Evolutionary conservation across 441 rosid genomes (phyloP).

Genomic region (Gossypium laxum): DNA sequence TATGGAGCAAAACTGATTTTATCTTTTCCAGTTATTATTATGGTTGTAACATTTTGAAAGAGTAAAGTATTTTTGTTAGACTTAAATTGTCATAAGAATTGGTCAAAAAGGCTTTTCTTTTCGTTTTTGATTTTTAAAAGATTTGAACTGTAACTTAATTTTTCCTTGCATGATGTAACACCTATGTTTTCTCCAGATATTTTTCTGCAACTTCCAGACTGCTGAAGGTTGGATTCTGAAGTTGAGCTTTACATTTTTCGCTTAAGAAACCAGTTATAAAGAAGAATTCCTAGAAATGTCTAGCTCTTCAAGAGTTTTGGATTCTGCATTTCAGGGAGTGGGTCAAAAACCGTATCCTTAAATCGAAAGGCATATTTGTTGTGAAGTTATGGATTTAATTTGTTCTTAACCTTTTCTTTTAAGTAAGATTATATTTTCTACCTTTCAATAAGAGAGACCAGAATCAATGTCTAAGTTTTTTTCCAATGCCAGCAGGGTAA

Average conservation of each 20-base stretch:
- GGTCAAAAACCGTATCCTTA: conserved; percentile 92
- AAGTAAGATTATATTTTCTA: background rate
- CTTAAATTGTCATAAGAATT: conserved; percentile 1
- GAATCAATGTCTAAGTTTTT: background rate
- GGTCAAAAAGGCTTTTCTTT: background rate
- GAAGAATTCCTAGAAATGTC: conserved; percentile 43
- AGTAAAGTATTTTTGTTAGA: background rate
- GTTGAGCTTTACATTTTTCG: conserved; percentile 12
- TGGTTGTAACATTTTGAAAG: background rate
- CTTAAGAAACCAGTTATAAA: conserved; percentile 17
- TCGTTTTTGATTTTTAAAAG: background rate
- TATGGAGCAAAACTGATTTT: background rate
- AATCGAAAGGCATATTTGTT: conserved; percentile 4
- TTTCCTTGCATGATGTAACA: conserved; percentile 5
- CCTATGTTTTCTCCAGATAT: conserved; percentile 1
- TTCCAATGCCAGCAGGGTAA: background rate
- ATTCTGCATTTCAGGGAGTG: conserved; percentile 90
- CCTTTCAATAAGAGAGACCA: background rate
- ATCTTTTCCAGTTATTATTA: background rate
- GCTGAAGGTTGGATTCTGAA: conserved; percentile 18
- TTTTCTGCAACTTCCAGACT: conserved; percentile 18
- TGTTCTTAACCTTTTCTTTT: background rate
- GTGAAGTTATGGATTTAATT: background rate
- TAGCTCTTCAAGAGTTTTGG: conserved; percentile 56
- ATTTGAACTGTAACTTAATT: background rate